Evolutionary conservation across 1,284 basidiomycete genomes (phyloP), one percentile per base, ranked within the genome.

Genomic region (Ganoderma meredithae): DNA sequence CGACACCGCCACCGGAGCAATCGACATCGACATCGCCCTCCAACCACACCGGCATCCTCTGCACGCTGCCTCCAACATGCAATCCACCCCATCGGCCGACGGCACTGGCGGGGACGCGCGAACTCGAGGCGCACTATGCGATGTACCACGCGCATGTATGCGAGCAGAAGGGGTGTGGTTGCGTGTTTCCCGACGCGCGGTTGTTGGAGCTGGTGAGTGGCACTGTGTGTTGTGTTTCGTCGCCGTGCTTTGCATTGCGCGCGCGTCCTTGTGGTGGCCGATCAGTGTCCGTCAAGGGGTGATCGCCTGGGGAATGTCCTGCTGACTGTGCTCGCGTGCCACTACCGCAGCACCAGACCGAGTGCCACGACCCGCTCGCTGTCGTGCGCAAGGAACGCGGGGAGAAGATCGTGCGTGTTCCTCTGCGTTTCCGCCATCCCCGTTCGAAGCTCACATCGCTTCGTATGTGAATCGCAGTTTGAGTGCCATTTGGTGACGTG

Each of bases 121-220:
- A 93, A 65, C 85, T 96, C 7, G 93, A 95, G 74, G 80, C 86
- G 33, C 95, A 97, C 81, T 95, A 96, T 78, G 89, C 88, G 1
- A 90, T 83, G 27, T 93, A 91, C 76, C 95, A 97, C 78, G 90
- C 92, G 0, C 91, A 93, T 81, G 90, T 95, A 1, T 97, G 95
- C 77, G 89, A 87, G 74, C 83, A 86, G 66, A 76, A 77, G 25
- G 82, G 84, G 1, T 96, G 95, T 80, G 86, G 87, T 17, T 90
- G 89, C 77, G 92, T 96, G n/a, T 97, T 97, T 76, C 95, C 95
- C 1, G 93, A 95, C 74, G 89, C 88, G 59, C 83, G 90, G 66
- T 78, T 96, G 25, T 79, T 97, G 39, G 88, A 92, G 70, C 77
- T 97, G 80, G 94, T 95, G 77, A 81, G 94, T 84, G 66, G 49